phyloP scores from a whole-genome alignment of 345 rosid species.

The Garcia nutans region DNA sequence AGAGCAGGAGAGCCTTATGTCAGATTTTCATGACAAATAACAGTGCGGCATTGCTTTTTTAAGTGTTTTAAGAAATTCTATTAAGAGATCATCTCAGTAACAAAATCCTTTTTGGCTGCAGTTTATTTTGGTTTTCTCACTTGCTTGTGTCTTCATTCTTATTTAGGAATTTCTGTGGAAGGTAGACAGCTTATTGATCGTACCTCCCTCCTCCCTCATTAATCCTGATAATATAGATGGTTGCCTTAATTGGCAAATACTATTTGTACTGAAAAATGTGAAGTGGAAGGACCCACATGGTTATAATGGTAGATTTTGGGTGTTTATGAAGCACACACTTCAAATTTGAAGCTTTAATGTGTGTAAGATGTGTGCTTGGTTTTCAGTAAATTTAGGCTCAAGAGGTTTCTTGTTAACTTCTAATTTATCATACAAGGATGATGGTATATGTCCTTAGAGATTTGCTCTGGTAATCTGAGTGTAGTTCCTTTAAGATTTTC shows the following conservation, averaged over 20 bases:
- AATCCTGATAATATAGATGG: neutral
- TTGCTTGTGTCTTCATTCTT: neutral
- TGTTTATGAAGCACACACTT: neutral
- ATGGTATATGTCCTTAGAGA: neutral
- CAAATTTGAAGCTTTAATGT: neutral
- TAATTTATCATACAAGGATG: neutral
- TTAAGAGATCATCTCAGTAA: neutral
- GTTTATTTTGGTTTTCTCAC: neutral
- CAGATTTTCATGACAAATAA: neutral
- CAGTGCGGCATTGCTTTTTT: neutral
- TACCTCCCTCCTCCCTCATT: neutral
- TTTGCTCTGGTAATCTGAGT: neutral
- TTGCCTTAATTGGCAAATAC: neutral
- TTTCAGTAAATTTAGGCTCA: neutral
- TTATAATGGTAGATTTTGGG: neutral
- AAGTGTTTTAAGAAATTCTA: neutral
- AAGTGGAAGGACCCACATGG: neutral
- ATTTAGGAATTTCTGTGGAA: neutral
- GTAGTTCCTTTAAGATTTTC: slow-evolving; percentile 4
- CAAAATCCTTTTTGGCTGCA: neutral
- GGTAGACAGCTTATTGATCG: neutral
- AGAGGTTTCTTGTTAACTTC: neutral
- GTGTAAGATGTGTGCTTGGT: neutral
- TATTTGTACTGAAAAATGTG: neutral
- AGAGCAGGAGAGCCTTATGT: neutral